Evolutionary conservation across 2,329 filamentous ascomycete genomes (phyloP).

Genomic region (Monilinia laxa): DNA sequence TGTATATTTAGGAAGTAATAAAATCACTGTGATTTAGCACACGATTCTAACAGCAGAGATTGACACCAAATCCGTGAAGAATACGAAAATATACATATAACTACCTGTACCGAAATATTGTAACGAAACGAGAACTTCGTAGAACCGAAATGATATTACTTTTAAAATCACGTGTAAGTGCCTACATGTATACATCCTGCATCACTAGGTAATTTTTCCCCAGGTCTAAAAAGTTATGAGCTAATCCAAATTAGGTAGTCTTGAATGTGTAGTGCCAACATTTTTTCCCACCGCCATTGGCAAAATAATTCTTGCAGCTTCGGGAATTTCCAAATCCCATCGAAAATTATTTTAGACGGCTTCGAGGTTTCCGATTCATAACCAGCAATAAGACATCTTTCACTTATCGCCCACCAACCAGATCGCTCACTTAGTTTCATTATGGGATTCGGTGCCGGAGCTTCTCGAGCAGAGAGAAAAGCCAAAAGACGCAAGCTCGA

Average conservation of each 20-base stretch:
- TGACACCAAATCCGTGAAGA: not conserved
- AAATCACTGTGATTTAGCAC: not conserved
- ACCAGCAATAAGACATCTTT: not conserved
- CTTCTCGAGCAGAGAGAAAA: constrained; percentile 40
- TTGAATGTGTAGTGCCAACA: not conserved
- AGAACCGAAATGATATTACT: no score
- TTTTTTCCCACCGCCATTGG: constrained; percentile 2
- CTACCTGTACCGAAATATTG: no score
- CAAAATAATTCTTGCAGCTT: constrained; percentile 8
- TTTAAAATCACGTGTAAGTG: no score
- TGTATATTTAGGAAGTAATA: not conserved
- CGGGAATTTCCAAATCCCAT: not conserved
- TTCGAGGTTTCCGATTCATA: not conserved
- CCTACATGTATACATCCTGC: no score
- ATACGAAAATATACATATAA: not conserved
- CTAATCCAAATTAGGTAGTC: not conserved
- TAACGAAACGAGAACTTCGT: no score
- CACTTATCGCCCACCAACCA: not conserved
- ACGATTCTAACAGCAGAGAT: not conserved
- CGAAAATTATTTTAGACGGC: not conserved
- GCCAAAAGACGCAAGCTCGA: constrained; percentile 41
- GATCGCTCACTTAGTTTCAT: constrained; percentile 29
- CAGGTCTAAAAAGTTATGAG: not conserved
- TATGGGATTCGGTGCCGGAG: constrained; percentile 35
- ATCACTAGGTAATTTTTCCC: not conserved